A percentile compares a stretch with the other conserved stretches of the same genome.
These are phyloP conservation scores for Aspergillus cavernicola DNA, from an alignment of 495 filamentous ascomycete genomes.

Conservation along the genomic window DNA sequence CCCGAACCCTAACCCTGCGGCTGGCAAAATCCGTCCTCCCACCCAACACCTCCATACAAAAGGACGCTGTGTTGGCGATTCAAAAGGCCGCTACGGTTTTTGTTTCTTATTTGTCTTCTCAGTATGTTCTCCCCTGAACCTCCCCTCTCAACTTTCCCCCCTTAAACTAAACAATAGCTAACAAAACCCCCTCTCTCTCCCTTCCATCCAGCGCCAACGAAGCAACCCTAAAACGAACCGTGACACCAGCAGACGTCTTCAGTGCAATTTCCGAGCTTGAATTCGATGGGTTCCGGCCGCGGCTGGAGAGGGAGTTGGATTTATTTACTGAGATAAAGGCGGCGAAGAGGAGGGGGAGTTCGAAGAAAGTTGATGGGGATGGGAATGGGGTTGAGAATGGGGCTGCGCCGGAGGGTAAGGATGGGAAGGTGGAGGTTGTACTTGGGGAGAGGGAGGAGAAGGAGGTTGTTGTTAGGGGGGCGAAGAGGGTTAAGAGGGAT, in stretches of 20 bases:
- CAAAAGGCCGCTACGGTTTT: constrained; percentile 94
- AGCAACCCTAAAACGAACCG: constrained; percentile 73
- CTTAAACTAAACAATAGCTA: background rate
- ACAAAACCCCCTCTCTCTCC: too few species aligned
- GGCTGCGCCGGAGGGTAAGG: constrained; percentile 40
- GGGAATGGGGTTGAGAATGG: constrained; percentile 41
- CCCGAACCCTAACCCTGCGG: constrained; percentile 88
- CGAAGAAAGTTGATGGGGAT: constrained; percentile 31
- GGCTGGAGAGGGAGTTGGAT: constrained; percentile 56
- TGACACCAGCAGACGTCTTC: constrained; percentile 80
- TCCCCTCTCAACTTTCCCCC: background rate
- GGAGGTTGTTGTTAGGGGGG: constrained; percentile 22
- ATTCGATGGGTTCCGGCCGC: constrained; percentile 69
- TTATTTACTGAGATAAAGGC: constrained; percentile 59
- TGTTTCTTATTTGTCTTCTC: constrained; percentile 79
- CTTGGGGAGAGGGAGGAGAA: constrained; percentile 40
- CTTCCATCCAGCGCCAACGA: constrained; percentile 70
- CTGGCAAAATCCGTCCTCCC: constrained; percentile 97
- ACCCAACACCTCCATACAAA: constrained; percentile 89
- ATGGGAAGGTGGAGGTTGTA: constrained; percentile 37
- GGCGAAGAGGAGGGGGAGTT: constrained; percentile 61
- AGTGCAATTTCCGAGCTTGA: constrained; percentile 78
- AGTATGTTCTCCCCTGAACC: constrained; percentile 50
- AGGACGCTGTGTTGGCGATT: constrained; percentile 86
- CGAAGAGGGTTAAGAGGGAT: constrained; percentile 42